phyloP scores from a whole-genome alignment of 2,329 filamentous ascomycete species.

The Cytospora schulzeri region DNA sequence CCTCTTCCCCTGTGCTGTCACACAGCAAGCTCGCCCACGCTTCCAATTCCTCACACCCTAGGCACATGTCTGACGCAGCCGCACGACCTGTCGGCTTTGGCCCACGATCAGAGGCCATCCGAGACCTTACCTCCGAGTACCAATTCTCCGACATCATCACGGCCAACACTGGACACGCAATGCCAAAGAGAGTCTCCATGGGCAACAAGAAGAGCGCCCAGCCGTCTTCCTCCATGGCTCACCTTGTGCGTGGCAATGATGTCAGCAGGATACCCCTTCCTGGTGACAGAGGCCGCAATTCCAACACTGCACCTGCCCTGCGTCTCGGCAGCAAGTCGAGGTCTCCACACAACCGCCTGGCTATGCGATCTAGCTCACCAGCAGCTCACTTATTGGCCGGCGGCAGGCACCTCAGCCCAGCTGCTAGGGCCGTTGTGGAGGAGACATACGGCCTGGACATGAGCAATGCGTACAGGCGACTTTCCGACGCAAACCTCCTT shows the following conservation, averaged over 20 bases:
- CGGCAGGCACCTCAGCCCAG: conserved; percentile 42
- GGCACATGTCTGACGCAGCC: conserved; percentile 59
- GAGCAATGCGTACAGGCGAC: conserved; percentile 67
- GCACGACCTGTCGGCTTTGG: conserved; percentile 52
- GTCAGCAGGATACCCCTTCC: conserved; percentile 53
- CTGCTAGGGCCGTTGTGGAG: conserved; percentile 50
- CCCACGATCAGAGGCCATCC: conserved; percentile 38
- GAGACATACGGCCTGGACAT: conserved; percentile 65
- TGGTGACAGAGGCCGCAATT: conserved; percentile 45
- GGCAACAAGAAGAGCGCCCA: conserved; percentile 41
- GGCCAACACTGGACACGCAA: conserved; percentile 49
- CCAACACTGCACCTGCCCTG: conserved; percentile 37
- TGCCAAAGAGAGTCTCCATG: conserved; percentile 56
- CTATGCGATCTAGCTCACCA: conserved; percentile 52
- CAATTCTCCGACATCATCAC: conserved; percentile 63
- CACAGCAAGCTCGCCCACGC: conserved; percentile 39
- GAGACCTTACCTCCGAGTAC: conserved; percentile 56
- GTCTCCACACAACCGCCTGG: conserved; percentile 55
- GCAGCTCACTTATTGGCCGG: conserved; percentile 37
- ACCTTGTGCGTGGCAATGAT: conserved; percentile 56
- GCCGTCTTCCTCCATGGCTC: conserved; percentile 47
- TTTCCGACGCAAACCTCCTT: conserved; percentile 72
- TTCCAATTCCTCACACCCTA: conserved; percentile 41
- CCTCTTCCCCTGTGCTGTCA: conserved; percentile 48
- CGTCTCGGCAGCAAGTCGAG: conserved; percentile 51